Conservation (phyloP, 129 eudicot species). For the Scalesia atractyloides region DNA sequence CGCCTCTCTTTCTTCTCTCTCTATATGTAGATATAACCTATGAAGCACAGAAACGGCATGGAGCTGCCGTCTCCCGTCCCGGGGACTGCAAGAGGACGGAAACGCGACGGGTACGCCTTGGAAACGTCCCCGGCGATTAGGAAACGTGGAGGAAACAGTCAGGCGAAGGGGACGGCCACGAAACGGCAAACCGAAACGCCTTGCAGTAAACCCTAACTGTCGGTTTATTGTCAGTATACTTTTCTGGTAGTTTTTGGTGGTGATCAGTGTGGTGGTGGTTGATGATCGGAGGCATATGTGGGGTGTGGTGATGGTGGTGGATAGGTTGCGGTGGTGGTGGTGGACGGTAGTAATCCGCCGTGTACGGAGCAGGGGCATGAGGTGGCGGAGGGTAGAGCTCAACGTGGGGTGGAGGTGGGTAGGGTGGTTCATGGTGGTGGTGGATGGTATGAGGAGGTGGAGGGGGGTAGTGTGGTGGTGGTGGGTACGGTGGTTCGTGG, state of each 20-base stretch:
- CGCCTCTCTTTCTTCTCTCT: too few relatives aligned
- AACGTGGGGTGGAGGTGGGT: conserved; percentile 18
- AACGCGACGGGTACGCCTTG: too few relatives aligned
- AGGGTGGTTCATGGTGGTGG: conserved; percentile 18
- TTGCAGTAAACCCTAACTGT: conserved; percentile 47
- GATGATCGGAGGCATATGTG: conserved; percentile 20
- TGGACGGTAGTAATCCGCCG: conserved; percentile 8
- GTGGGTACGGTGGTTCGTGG: conserved; percentile 29
- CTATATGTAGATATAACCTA: too few relatives aligned
- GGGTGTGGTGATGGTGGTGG: neutral
- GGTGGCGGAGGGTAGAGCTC: conserved; percentile 10
- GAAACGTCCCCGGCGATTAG: too few relatives aligned
- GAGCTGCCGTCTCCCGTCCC: too few relatives aligned
- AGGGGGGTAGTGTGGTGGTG: conserved; percentile 11
- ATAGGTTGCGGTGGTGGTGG: conserved; percentile 11
- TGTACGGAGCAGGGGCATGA: neutral
- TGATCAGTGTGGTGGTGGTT: conserved; percentile 13
- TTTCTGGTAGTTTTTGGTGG: conserved; percentile 11
- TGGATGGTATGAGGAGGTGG: conserved; percentile 8
- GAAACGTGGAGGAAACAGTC: too few relatives aligned
- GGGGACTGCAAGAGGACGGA: too few relatives aligned
- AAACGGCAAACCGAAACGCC: too few relatives aligned
- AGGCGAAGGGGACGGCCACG: too few relatives aligned
- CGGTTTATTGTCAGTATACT: conserved; percentile 25
- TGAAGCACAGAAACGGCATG: too few relatives aligned